These are phyloP conservation scores for Pleodorina starrii DNA, from an alignment of 139 green algal species.

Conservation along the genomic window DNA sequence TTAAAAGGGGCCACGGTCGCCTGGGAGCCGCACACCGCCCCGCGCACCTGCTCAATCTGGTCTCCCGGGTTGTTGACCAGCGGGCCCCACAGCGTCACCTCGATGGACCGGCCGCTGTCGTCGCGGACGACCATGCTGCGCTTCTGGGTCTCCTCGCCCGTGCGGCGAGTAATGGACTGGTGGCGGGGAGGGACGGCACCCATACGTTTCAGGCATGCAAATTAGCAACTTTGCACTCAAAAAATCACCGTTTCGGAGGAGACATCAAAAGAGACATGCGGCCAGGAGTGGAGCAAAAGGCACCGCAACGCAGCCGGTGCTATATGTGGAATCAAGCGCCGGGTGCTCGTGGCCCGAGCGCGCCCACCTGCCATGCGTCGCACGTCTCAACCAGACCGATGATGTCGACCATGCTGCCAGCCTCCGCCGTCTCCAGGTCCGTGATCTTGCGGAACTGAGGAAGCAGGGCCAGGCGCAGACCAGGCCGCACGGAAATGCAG, in stretches of 20 bases:
- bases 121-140: conserved; percentile 86
- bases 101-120: conserved; percentile 80
- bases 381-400: conserved; percentile 90
- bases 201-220: not conserved
- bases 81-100: conserved; percentile 94
- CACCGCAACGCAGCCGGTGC: too few relatives aligned
- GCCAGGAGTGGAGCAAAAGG: too few relatives aligned
- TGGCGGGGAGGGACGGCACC: not conserved
- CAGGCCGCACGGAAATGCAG: too few relatives aligned
- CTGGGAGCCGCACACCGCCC: too few relatives aligned
- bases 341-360: too few relatives aligned
- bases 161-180: conserved; percentile 82
- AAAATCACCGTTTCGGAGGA: not conserved
- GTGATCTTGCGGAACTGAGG: conserved; percentile 87
- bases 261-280: too few relatives aligned
- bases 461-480: too few relatives aligned
- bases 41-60: conserved; percentile 70
- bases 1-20: not conserved
- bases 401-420: conserved; percentile 87
- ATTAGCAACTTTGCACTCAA: not conserved
- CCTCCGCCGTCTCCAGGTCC: conserved; percentile 79
- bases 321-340: too few relatives aligned
- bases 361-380: conserved; percentile 55
- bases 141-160: conserved; percentile 91
- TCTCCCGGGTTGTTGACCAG: conserved; percentile 73